Percentiles rank a stretch among this genome's conserved stretches.
These are phyloP conservation scores for Lentinula sp. DNA, from an alignment of 768 basidiomycete species.

Conservation along the genomic window DNA sequence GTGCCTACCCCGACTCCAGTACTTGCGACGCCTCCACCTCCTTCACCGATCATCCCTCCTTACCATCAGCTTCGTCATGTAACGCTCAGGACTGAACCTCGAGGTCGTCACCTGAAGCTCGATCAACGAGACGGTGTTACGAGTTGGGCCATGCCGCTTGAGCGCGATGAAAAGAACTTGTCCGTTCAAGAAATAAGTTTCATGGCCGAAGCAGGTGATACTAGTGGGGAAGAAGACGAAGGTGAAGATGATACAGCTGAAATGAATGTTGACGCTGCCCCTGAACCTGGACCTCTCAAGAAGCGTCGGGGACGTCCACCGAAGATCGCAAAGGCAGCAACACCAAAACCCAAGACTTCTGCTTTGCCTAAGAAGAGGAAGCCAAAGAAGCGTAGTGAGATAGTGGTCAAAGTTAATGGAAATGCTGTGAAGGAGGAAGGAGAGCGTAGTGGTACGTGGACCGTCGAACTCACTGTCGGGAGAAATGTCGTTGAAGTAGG, in stretches of 20 bases:
- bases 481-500: constrained; percentile 65
- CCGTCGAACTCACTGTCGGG: constrained; percentile 52
- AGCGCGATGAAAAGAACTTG: constrained; percentile 49
- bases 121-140: constrained; percentile 68
- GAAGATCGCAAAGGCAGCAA: constrained; percentile 21
- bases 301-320: constrained; percentile 33
- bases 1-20: constrained; percentile 6
- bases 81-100: constrained; percentile 50
- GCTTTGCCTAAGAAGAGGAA: constrained; percentile 33
- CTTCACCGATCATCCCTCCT: constrained; percentile 26
- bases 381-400: constrained; percentile 41
- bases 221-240: constrained; percentile 51
- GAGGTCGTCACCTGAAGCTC: constrained; percentile 49
- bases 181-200: constrained; percentile 49
- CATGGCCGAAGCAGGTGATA: constrained; percentile 51
- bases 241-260: constrained; percentile 41
- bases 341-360: constrained; percentile 22
- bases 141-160: constrained; percentile 64
- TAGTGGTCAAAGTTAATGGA: constrained; percentile 64
- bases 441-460: constrained; percentile 51
- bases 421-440: constrained; percentile 37
- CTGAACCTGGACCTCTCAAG: constrained; percentile 26
- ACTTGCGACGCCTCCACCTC: constrained; percentile 17
- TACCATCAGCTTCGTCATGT: constrained; percentile 48
- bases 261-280: constrained; percentile 39